Base-by-base conservation (phyloP, 2,329 filamentous ascomycete species). In the Dactylellina parvicollis region DNA sequence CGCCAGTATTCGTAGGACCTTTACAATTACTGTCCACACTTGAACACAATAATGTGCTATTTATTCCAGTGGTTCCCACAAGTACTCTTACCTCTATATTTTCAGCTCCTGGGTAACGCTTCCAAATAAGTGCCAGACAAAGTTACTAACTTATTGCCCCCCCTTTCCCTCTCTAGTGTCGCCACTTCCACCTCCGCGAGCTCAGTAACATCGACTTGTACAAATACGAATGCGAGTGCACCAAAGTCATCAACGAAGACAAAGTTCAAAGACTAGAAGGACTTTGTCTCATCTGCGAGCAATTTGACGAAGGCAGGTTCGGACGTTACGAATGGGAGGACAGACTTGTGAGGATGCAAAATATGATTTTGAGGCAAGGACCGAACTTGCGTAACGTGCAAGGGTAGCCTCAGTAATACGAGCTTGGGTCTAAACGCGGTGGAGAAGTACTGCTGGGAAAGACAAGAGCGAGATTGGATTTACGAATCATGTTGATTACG, bases 121-220 rank as follows among this genome's bases (percentile, higher is more conserved):
- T 5, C 5, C 5, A 34, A 5, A 34, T 5, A 34, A 34, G 5
- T 12, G 5, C 30, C 12, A 34, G 30, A 20, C 16, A 20, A 38
- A 16, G 4, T 14, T 42, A 18, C n/a, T 30, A 28, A 57, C 32
- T 16, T 9, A 22, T 3, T 4, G 7, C 9, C n/a, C n/a, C n/a
- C n/a, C n/a, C 24, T n/a, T 2, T 14, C 32, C 1, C n/a, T 26
- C 38, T 24, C 14, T 42, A 72, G 67, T 72, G 67, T 22, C 59
- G 59, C 26, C 67, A 72, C 44, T 64, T 72, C 36, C 16, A 18
- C 34, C 42, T 65, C 22, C 34, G 50, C 26, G 59, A 65, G 10
- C 52, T 65, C 44, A 49, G 52, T 44, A 52, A 59, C 20, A 32
- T 72, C 20, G 67, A 72, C 30, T 59, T 72, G 40, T 65, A 65